Base-by-base conservation (phyloP, 768 basidiomycete species). In the Kockovaella imperatae region DNA sequence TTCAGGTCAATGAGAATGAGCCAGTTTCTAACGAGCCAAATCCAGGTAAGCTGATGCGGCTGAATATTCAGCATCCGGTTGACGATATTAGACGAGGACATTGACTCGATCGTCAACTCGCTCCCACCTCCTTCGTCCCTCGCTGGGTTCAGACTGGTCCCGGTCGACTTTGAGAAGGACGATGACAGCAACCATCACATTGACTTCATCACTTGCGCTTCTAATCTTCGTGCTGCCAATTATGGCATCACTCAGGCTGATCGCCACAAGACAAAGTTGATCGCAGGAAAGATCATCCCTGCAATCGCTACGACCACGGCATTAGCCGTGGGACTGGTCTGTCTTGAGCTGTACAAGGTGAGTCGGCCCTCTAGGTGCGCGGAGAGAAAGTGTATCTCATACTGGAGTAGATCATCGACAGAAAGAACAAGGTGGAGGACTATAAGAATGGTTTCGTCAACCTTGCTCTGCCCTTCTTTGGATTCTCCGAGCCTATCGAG, bases 361-460 rank as follows among this genome's bases (percentile, higher is more conserved):
- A 50, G 70, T 47, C 6, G 4, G 42, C 13, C 29, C 10, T 25
- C 6, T 8, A 34, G 32, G 32, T 43, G 20, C 0, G 0, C 17
- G 32, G 10, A n/a, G 21, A 23, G 11, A 29, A 21, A 7, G 39
- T 13, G 32, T 20, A 23, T 29, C 15, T 18, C 20, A n/a, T 3
- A 23, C 11, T n/a, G 4, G 32, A 23, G 1, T 53, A 95, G 90
- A 78, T 97, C 68, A 91, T 99, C 57, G 95, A 96, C 68, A 84
- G 84, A 53, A 97, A 97, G 79, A 82, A 76, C 64, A 85, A 87
- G 66, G 75, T 97, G 13, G 95, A 97, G 57, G 79, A 84, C 40
- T 99, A 87, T 79, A 96, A 95, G 79, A 99, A 99, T 63, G 93
- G 91, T 31, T 99, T 99, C 72, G 80, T 97, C 62, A 99, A 99